phyloP scores from a whole-genome alignment of 2,329 filamentous ascomycete species.

The Trichoderma sp. region DNA sequence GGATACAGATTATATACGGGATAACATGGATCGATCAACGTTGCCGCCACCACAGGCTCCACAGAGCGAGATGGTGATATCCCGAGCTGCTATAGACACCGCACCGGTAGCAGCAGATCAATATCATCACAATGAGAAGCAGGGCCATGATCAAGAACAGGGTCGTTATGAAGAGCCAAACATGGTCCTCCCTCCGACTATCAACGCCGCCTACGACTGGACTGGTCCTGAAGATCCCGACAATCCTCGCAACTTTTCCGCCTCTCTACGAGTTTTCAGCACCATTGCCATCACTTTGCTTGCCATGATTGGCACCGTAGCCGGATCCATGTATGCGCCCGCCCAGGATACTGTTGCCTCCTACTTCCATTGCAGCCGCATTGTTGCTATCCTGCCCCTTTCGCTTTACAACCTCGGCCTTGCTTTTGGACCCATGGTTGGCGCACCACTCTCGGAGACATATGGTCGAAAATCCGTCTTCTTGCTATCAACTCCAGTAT shows the following conservation, averaged over 20 bases:
- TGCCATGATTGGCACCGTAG: slow-evolving; percentile 53
- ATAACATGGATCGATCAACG: not conserved
- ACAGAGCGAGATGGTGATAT: not conserved
- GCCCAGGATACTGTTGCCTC: slow-evolving; percentile 31
- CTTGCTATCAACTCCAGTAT: slow-evolving; percentile 59
- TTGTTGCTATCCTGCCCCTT: slow-evolving; percentile 32
- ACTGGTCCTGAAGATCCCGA: slow-evolving; percentile 63
- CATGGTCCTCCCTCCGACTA: slow-evolving; percentile 28
- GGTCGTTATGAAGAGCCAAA: slow-evolving; percentile 21
- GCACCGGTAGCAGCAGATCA: not conserved
- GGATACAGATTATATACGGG: not conserved
- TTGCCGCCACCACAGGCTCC: not conserved
- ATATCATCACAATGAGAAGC: not conserved
- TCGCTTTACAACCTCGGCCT: slow-evolving; percentile 35
- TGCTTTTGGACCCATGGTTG: slow-evolving; percentile 61
- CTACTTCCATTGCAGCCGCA: slow-evolving; percentile 28
- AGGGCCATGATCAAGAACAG: slow-evolving; percentile 6
- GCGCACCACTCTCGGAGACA: slow-evolving; percentile 75
- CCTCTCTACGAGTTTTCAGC: slow-evolving; percentile 71
- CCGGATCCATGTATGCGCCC: slow-evolving; percentile 38
- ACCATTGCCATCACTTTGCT: slow-evolving; percentile 75
- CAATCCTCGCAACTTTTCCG: slow-evolving; percentile 82
- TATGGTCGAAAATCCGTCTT: slow-evolving; percentile 54
- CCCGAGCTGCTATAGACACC: not conserved
- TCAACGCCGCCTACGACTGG: slow-evolving; percentile 36